Base-by-base conservation (phyloP, 306 rosid genomes). In the Rosa multiflora region DNA sequence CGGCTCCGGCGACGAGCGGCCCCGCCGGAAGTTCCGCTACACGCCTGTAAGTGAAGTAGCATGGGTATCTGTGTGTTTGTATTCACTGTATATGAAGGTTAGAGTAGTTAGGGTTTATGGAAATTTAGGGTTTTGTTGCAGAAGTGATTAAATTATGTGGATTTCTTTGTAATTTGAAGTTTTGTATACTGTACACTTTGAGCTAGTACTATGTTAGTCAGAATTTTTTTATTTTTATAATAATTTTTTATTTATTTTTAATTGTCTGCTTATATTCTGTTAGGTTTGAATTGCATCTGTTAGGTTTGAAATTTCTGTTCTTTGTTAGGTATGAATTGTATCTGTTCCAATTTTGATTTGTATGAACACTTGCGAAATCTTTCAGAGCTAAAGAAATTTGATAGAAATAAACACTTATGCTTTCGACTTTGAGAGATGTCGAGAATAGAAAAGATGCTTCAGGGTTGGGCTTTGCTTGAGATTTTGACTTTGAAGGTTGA, bases 1-100 rank as follows among this genome's bases (percentile, higher is more conserved):
- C 12, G 79, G 21, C 18, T 23, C 63, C 32, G 67, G 86, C 40
- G 82, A 91, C 2, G 96, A 93, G 67, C 98, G 96, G 23, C 99
- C 99, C 11, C 79, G 88, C 81, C 88, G 97, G 80, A 96, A 89
- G 91, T 93, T 93, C 85, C 98, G 97, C 76, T 96, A 96, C 81
- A 91, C 97, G 52, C 98, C 99, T 64, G 99, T 96, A 84, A 74
- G 90, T 81, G 4, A 44, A 75, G 42, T 26, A 21, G 17, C 5
- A 10, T 12, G 39, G 5, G 1, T 4, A 11, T 78, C 3, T 58
- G 0, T 46, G 29, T 44, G 20, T 32, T n/a, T 10, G 47, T 43
- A 17, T 9, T 3, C 32, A 52, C 37, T 59, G 12, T 67, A 1
- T 43, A 3, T n/a, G 37, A 15, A 63, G 47, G 6, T 49, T 63